phyloP scores from a whole-genome alignment of 176 grass and related monocot genomes.

The Rhynchospora tenuis region DNA sequence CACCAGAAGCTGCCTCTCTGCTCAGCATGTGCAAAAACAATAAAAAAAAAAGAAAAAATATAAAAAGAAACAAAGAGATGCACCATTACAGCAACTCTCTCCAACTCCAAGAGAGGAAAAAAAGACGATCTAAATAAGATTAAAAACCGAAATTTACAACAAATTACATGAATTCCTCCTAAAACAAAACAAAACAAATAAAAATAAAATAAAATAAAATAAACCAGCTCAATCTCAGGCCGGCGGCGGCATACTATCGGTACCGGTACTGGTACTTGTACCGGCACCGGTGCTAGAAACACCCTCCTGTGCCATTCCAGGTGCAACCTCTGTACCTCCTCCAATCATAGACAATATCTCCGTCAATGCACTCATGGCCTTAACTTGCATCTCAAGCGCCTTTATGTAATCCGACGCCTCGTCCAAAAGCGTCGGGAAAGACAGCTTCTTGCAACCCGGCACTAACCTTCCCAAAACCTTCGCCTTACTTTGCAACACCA shows the following conservation, averaged over 20 bases:
- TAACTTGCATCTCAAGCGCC: slow-evolving; percentile 96
- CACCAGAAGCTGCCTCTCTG: slow-evolving; percentile 16
- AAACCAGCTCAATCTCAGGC: slow-evolving; percentile 8
- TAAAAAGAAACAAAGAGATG: neutral
- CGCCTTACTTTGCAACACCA: slow-evolving; percentile 48
- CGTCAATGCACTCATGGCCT: slow-evolving; percentile 65
- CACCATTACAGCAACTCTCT: neutral
- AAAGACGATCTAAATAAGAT: slow-evolving; percentile 25
- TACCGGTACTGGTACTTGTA: slow-evolving; percentile 3
- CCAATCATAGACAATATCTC: slow-evolving; percentile 55
- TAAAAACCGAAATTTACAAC: slow-evolving; percentile 26
- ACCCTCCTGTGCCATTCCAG: neutral
- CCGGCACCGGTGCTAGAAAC: neutral
- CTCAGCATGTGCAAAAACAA: neutral
- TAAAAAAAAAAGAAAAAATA: neutral
- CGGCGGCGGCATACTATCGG: neutral
- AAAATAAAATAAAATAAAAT: slow-evolving; percentile 21
- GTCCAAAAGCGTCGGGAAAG: slow-evolving; percentile 53
- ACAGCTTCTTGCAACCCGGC: slow-evolving; percentile 70
- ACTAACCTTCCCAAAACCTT: slow-evolving; percentile 67
- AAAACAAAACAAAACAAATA: slow-evolving; percentile 4
- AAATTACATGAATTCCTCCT: slow-evolving; percentile 31
- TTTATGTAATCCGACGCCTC: slow-evolving; percentile 80
- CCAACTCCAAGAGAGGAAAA: slow-evolving; percentile 27
- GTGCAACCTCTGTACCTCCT: neutral